These are phyloP conservation scores for Eimeria necatrix DNA, from an alignment of 169 alveolate genomes.

Conservation along the genomic window DNA sequence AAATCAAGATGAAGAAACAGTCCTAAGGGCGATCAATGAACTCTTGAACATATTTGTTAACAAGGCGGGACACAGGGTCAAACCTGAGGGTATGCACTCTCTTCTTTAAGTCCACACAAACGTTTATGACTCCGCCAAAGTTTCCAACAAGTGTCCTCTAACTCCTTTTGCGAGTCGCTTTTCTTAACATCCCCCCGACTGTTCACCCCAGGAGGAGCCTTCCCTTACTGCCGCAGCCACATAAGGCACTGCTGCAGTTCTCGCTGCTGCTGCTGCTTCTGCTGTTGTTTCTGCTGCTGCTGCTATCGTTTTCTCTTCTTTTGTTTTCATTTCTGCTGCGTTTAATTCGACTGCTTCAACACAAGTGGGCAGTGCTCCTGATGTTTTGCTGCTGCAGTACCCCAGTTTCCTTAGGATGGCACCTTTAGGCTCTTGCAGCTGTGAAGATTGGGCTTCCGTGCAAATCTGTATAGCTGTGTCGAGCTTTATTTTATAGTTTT, in stretches of 20 bases:
- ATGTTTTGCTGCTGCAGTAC: neutral
- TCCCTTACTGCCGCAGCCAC: too few relatives aligned
- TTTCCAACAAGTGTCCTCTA: neutral
- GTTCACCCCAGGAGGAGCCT: too few relatives aligned
- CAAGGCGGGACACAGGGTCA: constrained; percentile 48
- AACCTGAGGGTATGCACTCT: constrained; percentile 43
- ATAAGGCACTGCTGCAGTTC: too few relatives aligned
- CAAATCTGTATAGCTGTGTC: too few relatives aligned
- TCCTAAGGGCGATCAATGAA: constrained; percentile 52
- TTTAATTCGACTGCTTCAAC: neutral
- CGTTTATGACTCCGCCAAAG: too few relatives aligned
- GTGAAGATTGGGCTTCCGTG: too few relatives aligned
- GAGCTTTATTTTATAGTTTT: neutral
- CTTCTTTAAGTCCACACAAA: neutral
- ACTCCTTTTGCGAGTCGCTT: neutral
- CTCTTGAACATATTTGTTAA: constrained; percentile 54
- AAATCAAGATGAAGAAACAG: constrained; percentile 43
- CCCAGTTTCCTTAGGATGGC: too few relatives aligned
- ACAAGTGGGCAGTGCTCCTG: neutral
- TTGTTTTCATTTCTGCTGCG: too few relatives aligned
- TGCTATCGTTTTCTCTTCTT: too few relatives aligned
- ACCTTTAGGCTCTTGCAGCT: too few relatives aligned
- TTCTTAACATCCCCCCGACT: neutral
- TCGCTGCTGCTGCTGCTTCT: too few relatives aligned
- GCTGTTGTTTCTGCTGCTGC: too few relatives aligned